Conservation (phyloP, 2,329 filamentous ascomycete species). For the Penicillium aurantiogriseum region DNA sequence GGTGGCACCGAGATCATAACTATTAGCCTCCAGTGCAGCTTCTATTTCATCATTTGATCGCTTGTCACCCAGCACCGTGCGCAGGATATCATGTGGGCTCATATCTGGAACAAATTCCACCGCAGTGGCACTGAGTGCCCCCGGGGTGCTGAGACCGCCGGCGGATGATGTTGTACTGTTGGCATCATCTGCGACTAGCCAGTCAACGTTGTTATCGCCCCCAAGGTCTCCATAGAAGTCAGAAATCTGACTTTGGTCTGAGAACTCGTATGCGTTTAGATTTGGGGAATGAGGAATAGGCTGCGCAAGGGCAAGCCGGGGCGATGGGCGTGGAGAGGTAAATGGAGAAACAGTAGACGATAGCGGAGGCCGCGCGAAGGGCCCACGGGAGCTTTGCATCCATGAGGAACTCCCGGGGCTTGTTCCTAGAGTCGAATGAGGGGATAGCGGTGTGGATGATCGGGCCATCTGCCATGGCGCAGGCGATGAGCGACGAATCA, state of each 20-base stretch:
- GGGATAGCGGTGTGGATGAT: conserved; percentile 75
- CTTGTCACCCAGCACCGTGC: conserved; percentile 86
- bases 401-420: conserved; percentile 83
- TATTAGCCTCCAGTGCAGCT: conserved; percentile 79
- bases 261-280: conserved; percentile 94
- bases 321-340: conserved; percentile 88
- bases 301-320: conserved; percentile 82
- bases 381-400: conserved; percentile 68
- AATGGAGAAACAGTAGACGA: conserved; percentile 81
- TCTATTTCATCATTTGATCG: conserved; percentile 94
- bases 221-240: conserved; percentile 91
- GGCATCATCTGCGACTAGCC: conserved; percentile 87
- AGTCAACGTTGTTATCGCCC: conserved; percentile 85
- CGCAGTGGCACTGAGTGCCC: conserved; percentile 72
- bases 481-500: conserved; percentile 85
- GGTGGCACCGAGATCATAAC: conserved; percentile 90
- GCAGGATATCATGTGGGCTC: conserved; percentile 96
- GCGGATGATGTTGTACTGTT: conserved; percentile 76
- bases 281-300: conserved; percentile 94
- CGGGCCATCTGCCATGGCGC: conserved; percentile 84
- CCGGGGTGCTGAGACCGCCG: conserved; percentile 66
- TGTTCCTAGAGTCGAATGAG: conserved; percentile 71
- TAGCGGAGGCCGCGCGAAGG: conserved; percentile 73
- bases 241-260: conserved; percentile 73
- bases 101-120: conserved; percentile 86